A percentile compares a stretch with the other conserved stretches of the same genome.
phyloP scores from a whole-genome alignment of 768 basidiomycete genomes.

The Vararia minispora region DNA sequence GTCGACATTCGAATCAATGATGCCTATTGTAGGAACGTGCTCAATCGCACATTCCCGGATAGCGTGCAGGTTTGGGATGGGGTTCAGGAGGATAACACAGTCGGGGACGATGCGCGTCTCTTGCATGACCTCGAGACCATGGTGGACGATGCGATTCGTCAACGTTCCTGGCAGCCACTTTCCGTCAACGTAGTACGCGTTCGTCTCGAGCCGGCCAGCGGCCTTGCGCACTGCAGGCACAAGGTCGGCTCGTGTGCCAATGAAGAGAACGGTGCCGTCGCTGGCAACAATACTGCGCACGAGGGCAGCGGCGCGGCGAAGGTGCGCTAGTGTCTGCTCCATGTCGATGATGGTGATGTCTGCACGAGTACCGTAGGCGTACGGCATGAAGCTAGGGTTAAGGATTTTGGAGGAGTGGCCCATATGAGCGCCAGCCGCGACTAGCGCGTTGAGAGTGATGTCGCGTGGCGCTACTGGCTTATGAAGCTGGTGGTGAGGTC shows the following conservation, averaged over 20 bases:
- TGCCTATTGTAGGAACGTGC: slow-evolving; percentile 88
- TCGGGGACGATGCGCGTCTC: slow-evolving; percentile 62
- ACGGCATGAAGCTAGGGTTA: slow-evolving; percentile 84
- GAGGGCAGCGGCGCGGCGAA: slow-evolving; percentile 84
- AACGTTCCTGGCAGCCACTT: slow-evolving; percentile 94
- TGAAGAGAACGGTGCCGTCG: slow-evolving; percentile 81
- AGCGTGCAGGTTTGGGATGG: slow-evolving; percentile 71
- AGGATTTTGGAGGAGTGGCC: slow-evolving; percentile 79
- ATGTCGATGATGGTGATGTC: slow-evolving; percentile 91
- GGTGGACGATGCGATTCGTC: slow-evolving; percentile 74
- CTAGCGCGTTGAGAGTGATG: slow-evolving; percentile 76
- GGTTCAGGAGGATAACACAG: slow-evolving; percentile 86
- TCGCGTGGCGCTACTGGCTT: slow-evolving; percentile 47
- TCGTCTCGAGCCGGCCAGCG: slow-evolving; percentile 64
- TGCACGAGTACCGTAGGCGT: slow-evolving; percentile 85
- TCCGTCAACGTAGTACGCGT: slow-evolving; percentile 78
- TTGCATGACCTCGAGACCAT: slow-evolving; percentile 43
- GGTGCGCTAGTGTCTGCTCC: slow-evolving; percentile 83
- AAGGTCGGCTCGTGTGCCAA: slow-evolving; percentile 79
- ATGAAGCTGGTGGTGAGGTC: slow-evolving; percentile 60
- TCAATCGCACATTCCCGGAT: slow-evolving; percentile 86
- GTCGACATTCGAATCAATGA: slow-evolving; percentile 92
- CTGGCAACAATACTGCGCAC: slow-evolving; percentile 71
- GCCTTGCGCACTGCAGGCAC: slow-evolving; percentile 66
- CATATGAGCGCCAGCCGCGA: slow-evolving; percentile 90